A percentile compares a stretch with the other conserved stretches of the same genome.
phyloP scores from a whole-genome alignment of 495 filamentous ascomycete species.

The Hyaloscypha bicolor region DNA sequence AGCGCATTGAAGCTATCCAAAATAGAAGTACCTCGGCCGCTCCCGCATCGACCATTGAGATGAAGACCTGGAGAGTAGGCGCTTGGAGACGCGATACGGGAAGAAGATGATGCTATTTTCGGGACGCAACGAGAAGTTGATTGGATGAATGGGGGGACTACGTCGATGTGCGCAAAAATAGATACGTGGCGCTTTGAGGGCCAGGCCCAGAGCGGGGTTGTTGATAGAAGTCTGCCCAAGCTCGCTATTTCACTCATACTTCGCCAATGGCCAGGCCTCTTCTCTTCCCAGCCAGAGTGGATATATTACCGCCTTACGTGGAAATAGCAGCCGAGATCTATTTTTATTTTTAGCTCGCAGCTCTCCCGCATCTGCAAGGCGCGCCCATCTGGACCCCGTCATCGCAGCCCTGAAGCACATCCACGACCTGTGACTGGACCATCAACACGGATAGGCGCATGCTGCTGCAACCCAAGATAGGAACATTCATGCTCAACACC shows the following conservation, averaged over 20 bases:
- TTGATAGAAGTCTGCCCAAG: not conserved
- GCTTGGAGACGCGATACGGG: not conserved
- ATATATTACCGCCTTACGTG: not conserved
- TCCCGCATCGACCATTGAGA: constrained; percentile 8
- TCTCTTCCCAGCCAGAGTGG: not conserved
- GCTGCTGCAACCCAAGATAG: constrained; percentile 2
- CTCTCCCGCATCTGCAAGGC: not conserved
- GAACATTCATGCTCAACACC: not conserved
- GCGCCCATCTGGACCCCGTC: not conserved
- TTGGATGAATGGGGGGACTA: not conserved
- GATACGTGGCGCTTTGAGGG: constrained; percentile 1
- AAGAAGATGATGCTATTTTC: constrained; percentile 14
- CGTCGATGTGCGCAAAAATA: constrained; percentile 13
- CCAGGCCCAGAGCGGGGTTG: not conserved
- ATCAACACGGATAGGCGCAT: not conserved
- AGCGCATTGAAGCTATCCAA: constrained; percentile 12
- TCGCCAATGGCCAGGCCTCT: not conserved
- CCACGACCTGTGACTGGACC: not conserved
- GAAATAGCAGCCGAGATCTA: not conserved
- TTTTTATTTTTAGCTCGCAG: constrained; percentile 2
- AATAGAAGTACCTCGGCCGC: constrained; percentile 2
- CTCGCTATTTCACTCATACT: not conserved
- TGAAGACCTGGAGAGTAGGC: constrained; percentile 3
- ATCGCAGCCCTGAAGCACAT: not conserved
- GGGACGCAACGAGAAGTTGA: not conserved